A percentile compares a stretch with the other conserved stretches of the same genome.
phyloP scores from a whole-genome alignment of 345 rosid genomes.

The Gossypium raimondii region DNA sequence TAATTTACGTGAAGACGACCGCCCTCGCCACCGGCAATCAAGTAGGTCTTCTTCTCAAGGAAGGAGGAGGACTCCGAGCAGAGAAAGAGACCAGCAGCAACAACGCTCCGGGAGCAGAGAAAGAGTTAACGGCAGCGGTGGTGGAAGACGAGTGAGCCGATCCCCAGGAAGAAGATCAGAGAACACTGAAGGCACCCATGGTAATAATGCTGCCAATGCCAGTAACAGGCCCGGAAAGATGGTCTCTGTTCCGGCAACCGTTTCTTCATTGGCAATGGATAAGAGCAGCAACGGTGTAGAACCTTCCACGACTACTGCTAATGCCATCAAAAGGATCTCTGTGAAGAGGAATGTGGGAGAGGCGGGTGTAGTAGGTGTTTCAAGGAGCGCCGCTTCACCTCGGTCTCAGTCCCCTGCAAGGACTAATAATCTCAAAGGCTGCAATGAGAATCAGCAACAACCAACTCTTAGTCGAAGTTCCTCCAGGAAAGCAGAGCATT shows the following conservation, averaged over 20 bases:
- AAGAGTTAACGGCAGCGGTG: conserved; percentile 23
- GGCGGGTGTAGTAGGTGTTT: conserved; percentile 13
- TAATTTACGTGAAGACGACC: conserved; percentile 28
- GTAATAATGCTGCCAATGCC: conserved; percentile 13
- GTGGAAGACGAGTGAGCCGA: conserved; percentile 68
- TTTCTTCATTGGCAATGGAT: conserved; percentile 40
- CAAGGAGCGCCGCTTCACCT: conserved; percentile 57
- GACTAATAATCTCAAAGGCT: conserved; percentile 10
- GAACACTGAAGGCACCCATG: conserved; percentile 18
- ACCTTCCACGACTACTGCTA: conserved; percentile 18
- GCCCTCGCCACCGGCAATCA: conserved; percentile 52
- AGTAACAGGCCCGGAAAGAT: conserved; percentile 56
- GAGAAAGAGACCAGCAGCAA: conserved; percentile 67
- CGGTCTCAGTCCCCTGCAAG: conserved; percentile 78
- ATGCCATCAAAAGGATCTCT: conserved; percentile 43
- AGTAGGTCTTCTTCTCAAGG: conserved; percentile 42
- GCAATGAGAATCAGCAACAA: conserved; percentile 36
- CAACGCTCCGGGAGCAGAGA: conserved; percentile 66
- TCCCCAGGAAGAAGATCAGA: conserved; percentile 84
- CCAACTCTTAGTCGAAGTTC: conserved; percentile 65
- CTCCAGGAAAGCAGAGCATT: conserved; percentile 77
- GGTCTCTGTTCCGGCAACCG: conserved; percentile 85
- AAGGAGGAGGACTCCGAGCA: conserved; percentile 91
- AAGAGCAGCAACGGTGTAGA: conserved; percentile 40
- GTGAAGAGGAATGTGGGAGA: conserved; percentile 62